Percentiles rank a stretch among this genome's conserved stretches.
These are phyloP conservation scores for Leccinum pachyderme DNA, from an alignment of 1,284 basidiomycete genomes.

Conservation along the genomic window DNA sequence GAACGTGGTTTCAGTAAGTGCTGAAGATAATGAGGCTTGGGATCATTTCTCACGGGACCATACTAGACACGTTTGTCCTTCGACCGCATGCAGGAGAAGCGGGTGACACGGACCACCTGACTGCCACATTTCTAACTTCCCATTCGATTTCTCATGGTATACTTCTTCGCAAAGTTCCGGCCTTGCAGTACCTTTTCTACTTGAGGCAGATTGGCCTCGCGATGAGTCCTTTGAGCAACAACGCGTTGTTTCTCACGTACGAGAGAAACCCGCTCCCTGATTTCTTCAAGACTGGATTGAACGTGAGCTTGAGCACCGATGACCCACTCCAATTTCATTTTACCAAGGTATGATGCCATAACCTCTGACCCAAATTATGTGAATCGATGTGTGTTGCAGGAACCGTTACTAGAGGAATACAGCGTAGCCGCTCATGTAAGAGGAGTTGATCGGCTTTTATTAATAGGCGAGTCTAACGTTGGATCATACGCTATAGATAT, in stretches of 20 bases:
- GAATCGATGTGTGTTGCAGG: slow-evolving; percentile 43
- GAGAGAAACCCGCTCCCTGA: slow-evolving; percentile 97
- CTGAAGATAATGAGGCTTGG: background rate
- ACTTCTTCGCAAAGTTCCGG: slow-evolving; percentile 94
- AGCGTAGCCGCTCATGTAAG: slow-evolving; percentile 93
- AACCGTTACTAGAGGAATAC: slow-evolving; percentile 96
- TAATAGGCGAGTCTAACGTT: background rate
- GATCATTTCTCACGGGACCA: slow-evolving; percentile 32
- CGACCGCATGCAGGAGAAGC: slow-evolving; percentile 98
- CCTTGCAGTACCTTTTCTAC: slow-evolving; percentile 92
- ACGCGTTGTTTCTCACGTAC: slow-evolving; percentile 95
- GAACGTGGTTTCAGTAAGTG: slow-evolving; percentile 86
- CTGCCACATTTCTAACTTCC: slow-evolving; percentile 92
- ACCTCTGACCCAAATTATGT: background rate
- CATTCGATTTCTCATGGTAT: slow-evolving; percentile 99
- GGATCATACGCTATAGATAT: slow-evolving; percentile 55
- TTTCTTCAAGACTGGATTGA: slow-evolving; percentile 95
- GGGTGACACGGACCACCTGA: slow-evolving; percentile 96
- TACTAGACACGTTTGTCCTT: slow-evolving; percentile 89
- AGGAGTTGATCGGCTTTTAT: slow-evolving; percentile 24
- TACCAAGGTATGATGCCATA: slow-evolving; percentile 65
- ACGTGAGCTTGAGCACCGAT: slow-evolving; percentile 96
- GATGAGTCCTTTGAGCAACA: slow-evolving; percentile 98
- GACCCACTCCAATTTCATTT: slow-evolving; percentile 96
- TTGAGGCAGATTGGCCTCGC: slow-evolving; percentile 96